These are phyloP conservation scores for Acacia crassicarpa DNA, from an alignment of 306 rosid species.

Conservation along the genomic window DNA sequence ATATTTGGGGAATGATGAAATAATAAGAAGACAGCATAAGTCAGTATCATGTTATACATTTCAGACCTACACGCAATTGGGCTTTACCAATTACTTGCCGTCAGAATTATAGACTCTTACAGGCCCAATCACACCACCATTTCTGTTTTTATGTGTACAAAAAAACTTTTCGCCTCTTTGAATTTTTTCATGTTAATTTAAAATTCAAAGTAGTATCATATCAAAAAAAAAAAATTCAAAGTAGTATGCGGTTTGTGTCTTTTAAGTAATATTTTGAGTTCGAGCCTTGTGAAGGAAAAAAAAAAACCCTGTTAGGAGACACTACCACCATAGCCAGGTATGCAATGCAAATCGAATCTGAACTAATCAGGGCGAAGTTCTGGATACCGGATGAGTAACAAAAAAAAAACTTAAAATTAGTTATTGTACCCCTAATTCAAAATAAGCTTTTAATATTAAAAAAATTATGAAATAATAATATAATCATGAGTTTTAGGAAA, in stretches of 20 bases:
- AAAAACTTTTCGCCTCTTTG: neutral
- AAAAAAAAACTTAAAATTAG: neutral
- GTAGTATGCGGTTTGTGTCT: too few relatives aligned
- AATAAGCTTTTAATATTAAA: neutral
- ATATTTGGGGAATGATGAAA: neutral
- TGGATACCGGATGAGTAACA: too few relatives aligned
- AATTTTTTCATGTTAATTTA: too few relatives aligned
- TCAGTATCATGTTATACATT: neutral
- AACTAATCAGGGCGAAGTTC: too few relatives aligned
- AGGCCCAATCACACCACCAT: neutral
- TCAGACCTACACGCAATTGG: neutral
- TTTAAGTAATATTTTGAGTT: too few relatives aligned
- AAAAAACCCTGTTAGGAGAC: too few relatives aligned
- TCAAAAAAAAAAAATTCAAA: too few relatives aligned
- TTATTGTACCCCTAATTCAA: neutral
- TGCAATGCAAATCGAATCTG: too few relatives aligned
- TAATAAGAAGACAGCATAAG: neutral
- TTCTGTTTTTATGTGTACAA: neutral
- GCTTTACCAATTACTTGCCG: neutral
- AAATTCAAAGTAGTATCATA: too few relatives aligned
- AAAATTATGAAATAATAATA: neutral
- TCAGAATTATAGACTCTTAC: neutral
- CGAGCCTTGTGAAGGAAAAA: too few relatives aligned
- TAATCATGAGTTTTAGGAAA: too few relatives aligned
- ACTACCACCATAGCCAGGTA: too few relatives aligned